These are phyloP conservation scores for Rhinocladiella similis DNA, from an alignment of 2,329 filamentous ascomycete genomes.

Conservation along the genomic window DNA sequence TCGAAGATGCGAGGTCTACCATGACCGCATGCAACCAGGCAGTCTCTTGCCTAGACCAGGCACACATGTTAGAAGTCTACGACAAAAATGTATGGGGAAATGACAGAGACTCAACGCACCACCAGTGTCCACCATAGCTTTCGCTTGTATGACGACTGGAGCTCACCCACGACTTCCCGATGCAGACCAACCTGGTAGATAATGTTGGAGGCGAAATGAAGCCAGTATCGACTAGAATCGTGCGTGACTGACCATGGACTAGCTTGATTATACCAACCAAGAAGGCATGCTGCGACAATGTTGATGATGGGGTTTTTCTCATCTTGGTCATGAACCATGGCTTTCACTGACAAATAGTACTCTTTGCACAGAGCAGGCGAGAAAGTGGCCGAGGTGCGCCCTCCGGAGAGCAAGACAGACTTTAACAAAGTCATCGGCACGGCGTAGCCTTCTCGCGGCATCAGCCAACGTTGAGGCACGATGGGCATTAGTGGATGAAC, in stretches of 20 bases:
- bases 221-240: conserved; percentile 3
- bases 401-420: background rate
- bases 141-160: background rate
- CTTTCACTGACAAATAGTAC: background rate
- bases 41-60: too few relatives aligned
- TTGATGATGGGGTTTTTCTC: conserved; percentile 41
- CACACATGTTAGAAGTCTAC: too few relatives aligned
- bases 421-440: conserved; percentile 1
- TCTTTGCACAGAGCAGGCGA: background rate
- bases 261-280: conserved; percentile 46
- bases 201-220: conserved; percentile 1
- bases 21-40: background rate
- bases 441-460: background rate
- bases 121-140: too few relatives aligned
- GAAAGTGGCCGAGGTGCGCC: background rate
- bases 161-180: background rate
- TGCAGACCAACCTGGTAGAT: background rate
- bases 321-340: background rate
- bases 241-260: background rate
- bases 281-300: conserved; percentile 39
- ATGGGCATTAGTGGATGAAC: conserved; percentile 7
- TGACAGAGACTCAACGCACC: too few relatives aligned
- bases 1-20: background rate
- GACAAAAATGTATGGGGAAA: too few relatives aligned
- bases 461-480: background rate